Evolutionary conservation across 1,139 yeast species (phyloP).

Genomic region (Yamadazyma aaseri): DNA sequence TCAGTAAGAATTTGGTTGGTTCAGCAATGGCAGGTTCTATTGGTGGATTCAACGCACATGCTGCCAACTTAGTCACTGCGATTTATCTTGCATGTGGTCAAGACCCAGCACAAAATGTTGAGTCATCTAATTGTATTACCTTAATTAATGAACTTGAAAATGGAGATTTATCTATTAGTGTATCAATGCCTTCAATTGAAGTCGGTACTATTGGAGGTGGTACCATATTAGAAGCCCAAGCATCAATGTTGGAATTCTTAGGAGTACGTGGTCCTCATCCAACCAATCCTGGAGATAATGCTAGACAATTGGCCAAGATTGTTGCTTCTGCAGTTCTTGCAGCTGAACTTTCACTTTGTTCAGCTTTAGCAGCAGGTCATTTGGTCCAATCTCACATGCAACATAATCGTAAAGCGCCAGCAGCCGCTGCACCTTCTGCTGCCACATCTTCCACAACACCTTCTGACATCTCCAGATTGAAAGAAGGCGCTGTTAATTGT

Average conservation of each 20-base stretch:
- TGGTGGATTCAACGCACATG: constrained; percentile 98
- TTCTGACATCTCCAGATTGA: constrained; percentile 51
- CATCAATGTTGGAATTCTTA: constrained; percentile 89
- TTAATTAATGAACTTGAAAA: constrained; percentile 65
- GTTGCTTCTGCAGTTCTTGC: constrained; percentile 96
- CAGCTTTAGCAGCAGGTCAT: constrained; percentile 98
- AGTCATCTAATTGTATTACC: constrained; percentile 95
- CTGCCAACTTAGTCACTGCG: constrained; percentile 94
- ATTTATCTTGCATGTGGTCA: constrained; percentile 94
- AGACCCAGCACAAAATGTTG: constrained; percentile 98
- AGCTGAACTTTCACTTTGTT: constrained; percentile 89
- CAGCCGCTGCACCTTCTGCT: constrained; percentile 26
- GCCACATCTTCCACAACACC: constrained; percentile 19
- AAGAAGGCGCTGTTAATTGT: constrained; percentile 72
- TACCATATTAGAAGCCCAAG: constrained; percentile 94
- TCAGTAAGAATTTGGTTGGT: constrained; percentile 87
- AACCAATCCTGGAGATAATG: constrained; percentile 89
- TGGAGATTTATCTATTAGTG: constrained; percentile 90
- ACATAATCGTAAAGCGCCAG: constrained; percentile 76
- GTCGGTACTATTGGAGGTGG: constrained; percentile 99
- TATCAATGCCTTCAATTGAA: constrained; percentile 98
- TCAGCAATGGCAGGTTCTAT: constrained; percentile 98
- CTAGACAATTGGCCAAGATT: constrained; percentile 90
- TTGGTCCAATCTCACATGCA: constrained; percentile 97
- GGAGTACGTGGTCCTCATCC: constrained; percentile 98